A percentile compares a stretch with the other conserved stretches of the same genome.
phyloP scores from a whole-genome alignment of 148 eudicot species.

The Beta vulgaris region DNA sequence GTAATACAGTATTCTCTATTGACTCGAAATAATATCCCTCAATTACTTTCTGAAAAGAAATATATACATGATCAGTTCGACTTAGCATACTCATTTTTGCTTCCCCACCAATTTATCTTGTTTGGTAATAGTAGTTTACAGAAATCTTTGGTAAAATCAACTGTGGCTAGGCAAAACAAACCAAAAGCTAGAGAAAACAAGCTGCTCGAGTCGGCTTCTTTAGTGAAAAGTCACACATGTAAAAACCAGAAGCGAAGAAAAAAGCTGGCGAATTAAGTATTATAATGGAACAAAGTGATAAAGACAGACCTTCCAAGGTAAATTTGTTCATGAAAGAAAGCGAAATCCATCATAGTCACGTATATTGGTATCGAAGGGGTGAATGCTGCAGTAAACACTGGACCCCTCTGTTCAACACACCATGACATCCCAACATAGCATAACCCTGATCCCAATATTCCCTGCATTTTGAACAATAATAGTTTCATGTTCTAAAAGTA shows the following conservation, averaged over 20 bases:
- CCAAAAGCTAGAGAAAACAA: no score
- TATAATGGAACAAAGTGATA: background rate
- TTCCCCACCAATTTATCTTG: no score
- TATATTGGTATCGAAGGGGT: constrained; percentile 57
- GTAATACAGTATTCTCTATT: no score
- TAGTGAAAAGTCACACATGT: no score
- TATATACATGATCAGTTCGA: no score
- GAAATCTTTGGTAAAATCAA: no score
- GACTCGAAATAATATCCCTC: background rate
- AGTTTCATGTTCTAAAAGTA: constrained; percentile 11
- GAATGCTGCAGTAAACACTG: constrained; percentile 73
- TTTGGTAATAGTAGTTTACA: no score
- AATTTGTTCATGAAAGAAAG: constrained; percentile 54
- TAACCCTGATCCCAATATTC: constrained; percentile 59
- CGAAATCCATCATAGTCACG: constrained; percentile 42
- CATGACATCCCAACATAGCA: constrained; percentile 74
- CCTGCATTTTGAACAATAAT: constrained; percentile 34
- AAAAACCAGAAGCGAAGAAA: no score
- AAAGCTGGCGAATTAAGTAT: background rate
- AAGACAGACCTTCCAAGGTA: constrained; percentile 57
- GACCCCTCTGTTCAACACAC: constrained; percentile 72
- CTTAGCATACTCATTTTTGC: no score
- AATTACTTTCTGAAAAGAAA: no score
- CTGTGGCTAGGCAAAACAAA: no score
- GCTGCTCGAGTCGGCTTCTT: no score